Evolutionary conservation across 768 basidiomycete species (phyloP).

Genomic region (Tulasnella sp.): DNA sequence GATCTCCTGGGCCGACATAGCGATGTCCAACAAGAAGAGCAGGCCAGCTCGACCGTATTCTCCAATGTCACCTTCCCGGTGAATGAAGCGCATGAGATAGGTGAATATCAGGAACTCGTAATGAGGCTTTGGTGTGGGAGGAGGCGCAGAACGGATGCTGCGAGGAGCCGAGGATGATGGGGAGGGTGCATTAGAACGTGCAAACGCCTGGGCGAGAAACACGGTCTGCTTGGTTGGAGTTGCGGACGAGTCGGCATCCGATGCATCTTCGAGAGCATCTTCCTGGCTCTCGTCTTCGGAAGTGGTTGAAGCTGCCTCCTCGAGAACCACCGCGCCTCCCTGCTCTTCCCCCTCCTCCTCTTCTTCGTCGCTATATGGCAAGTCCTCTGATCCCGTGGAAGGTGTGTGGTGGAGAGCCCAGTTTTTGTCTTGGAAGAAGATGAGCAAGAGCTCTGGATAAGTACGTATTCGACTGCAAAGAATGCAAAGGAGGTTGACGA

Average conservation of each 20-base stretch:
- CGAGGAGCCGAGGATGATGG: constrained; percentile 55
- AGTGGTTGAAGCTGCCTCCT: constrained; percentile 17
- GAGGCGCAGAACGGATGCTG: constrained; percentile 34
- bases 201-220: neutral
- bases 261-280: neutral
- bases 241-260: constrained; percentile 15
- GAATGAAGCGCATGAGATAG: constrained; percentile 89
- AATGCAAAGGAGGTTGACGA: constrained; percentile 87
- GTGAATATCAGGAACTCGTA: constrained; percentile 96
- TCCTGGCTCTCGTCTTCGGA: neutral
- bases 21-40: constrained; percentile 91
- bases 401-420: constrained; percentile 68
- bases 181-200: constrained; percentile 25
- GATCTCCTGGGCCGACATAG: constrained; percentile 63
- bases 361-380: constrained; percentile 51
- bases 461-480: constrained; percentile 88
- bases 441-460: constrained; percentile 83
- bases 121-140: constrained; percentile 57
- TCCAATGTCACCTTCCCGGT: constrained; percentile 87
- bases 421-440: constrained; percentile 94
- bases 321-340: constrained; percentile 21
- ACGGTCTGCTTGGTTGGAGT: constrained; percentile 17
- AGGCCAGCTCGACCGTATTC: constrained; percentile 89
- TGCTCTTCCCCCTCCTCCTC: constrained; percentile 36
- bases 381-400: constrained; percentile 37